Evolutionary conservation across 176 grass and related monocot species (phyloP), one percentile per base, ranked within the genome.

Genomic region (Otatea glauca): DNA sequence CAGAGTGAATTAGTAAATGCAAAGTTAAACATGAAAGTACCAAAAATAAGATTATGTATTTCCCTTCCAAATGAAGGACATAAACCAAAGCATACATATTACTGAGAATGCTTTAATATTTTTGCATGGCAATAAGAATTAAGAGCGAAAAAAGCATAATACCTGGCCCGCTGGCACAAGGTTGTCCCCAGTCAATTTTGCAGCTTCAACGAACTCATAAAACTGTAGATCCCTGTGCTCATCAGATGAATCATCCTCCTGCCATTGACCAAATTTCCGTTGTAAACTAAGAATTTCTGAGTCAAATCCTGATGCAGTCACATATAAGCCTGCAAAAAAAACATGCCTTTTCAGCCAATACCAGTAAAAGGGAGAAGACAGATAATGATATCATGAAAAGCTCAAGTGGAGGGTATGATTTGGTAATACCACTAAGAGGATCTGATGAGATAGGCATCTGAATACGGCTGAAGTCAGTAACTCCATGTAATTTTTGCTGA

Each of bases 161-260:
- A 98, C 96, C 91, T 98, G 91, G 85, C 91, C 93, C 38, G 89
- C 88, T 75, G 96, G 91, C 70, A 90, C 85, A 67, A 91, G 88
- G 61, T 90, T 92, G 61, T 92, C 91, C 25, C 93, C 93, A 84
- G 89, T 94, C 82, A 98, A 85, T 79, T 94, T 98, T 70, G 75
- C 85, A 41, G 89, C 96, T 88, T 98, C 93, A 68, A 98, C 93
- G 41, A 96, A 96, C 77, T 98, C 96, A 91, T 98, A 96, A 79
- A 98, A 98, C 70, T 92, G 84, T 81, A 98, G 87, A 68, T 95
- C 79, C 47, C 11, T 70, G 42, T 89, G 65, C 63, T 86, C 78
- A 23, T 92, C 82, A 84, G 78, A 72, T 23, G 73, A 74, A 83
- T 83, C 44, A 60, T 98, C 96, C 49, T 95, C 93, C 67, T 65